Evolutionary conservation across 75 land plant genomes (phyloP).

Genomic region (Selaginella tamariscina): DNA sequence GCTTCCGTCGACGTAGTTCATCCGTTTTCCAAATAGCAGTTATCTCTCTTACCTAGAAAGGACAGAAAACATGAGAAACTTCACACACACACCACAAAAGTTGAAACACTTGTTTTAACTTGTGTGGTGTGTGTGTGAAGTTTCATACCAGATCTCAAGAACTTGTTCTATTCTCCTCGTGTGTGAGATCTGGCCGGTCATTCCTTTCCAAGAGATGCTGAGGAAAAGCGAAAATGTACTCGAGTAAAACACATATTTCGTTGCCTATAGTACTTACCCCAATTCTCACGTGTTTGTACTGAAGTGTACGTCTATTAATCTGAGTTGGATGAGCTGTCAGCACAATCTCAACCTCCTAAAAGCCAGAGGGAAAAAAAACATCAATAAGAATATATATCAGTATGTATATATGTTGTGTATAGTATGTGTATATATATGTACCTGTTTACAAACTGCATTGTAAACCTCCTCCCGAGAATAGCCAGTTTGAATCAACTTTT

Average conservation of each 20-base stretch:
- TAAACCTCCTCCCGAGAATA: conserved; percentile 70
- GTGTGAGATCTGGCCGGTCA: conserved; percentile 71
- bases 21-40: conserved; percentile 6
- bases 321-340: conserved; percentile 98
- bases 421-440: neutral
- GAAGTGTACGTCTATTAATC: conserved; percentile 79
- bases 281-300: conserved; percentile 81
- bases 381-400: neutral
- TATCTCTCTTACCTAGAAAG: conserved; percentile 1
- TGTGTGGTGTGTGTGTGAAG: too few relatives aligned
- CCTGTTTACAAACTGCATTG: conserved; percentile 86
- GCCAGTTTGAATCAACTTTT: conserved; percentile 66
- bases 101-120: neutral
- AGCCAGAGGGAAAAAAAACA: neutral
- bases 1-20: conserved; percentile 3
- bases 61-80: neutral
- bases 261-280: conserved; percentile 34
- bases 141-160: conserved; percentile 74
- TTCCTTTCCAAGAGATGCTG: conserved; percentile 88
- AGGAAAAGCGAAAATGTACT: neutral
- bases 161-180: conserved; percentile 69
- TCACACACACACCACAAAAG: too few relatives aligned
- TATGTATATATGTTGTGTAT: neutral
- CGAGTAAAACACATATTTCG: neutral
- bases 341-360: conserved; percentile 90